A percentile compares a stretch with the other conserved stretches of the same genome.
Evolutionary conservation across 148 eudicot species (phyloP).

Genomic region (Salicornia ramosissima): DNA sequence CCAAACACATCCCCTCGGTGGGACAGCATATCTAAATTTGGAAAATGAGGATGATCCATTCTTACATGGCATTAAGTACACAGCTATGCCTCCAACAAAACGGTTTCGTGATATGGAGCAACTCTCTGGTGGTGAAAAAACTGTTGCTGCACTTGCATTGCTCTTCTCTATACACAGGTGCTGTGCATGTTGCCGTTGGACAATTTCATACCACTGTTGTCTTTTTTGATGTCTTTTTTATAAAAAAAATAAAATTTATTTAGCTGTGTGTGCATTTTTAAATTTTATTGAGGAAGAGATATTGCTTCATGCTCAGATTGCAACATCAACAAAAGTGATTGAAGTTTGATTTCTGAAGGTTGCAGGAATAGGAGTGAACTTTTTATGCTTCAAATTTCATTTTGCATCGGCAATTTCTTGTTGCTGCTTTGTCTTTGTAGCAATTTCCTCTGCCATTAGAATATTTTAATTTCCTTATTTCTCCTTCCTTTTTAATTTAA

Average conservation of each 20-base stretch:
- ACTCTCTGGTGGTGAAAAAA: conserved; percentile 98
- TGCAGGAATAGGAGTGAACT: background rate
- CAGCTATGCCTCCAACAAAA: conserved; percentile 98
- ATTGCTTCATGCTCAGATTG: background rate
- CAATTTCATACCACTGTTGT: background rate
- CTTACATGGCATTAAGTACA: conserved; percentile 79
- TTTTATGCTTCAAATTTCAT: background rate
- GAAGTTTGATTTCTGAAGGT: background rate
- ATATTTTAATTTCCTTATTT: background rate
- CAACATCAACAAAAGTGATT: background rate
- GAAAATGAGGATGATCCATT: conserved; percentile 94
- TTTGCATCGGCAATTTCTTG: background rate
- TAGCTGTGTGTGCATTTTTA: too few species aligned
- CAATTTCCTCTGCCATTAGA: background rate
- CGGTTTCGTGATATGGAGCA: conserved; percentile 97
- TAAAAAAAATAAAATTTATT: too few species aligned
- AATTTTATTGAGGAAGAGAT: background rate
- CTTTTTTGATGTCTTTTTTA: too few species aligned
- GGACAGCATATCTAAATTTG: conserved; percentile 86
- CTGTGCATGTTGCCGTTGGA: conserved; percentile 3
- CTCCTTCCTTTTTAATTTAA: background rate
- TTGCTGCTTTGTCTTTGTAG: background rate
- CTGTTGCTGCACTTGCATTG: conserved; percentile 97
- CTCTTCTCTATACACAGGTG: conserved; percentile 98
- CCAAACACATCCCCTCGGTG: conserved; percentile 84